These are phyloP conservation scores for Talinum fruticosum DNA, from an alignment of 148 eudicot species.

Conservation along the genomic window DNA sequence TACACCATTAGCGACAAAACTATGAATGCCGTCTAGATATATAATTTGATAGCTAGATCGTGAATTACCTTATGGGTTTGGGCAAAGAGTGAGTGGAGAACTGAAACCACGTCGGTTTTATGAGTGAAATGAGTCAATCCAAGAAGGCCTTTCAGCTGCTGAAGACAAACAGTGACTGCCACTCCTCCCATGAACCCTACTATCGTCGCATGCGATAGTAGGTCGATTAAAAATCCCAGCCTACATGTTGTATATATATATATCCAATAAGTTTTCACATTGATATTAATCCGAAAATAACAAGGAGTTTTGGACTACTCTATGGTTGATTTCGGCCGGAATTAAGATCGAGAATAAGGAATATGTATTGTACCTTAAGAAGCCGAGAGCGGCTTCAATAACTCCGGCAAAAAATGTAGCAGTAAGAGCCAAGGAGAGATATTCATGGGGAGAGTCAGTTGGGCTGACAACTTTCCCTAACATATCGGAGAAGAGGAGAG, in stretches of 20 bases:
- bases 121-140: slow-evolving; percentile 52
- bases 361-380: slow-evolving; percentile 41
- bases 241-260: too few species aligned
- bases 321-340: too few species aligned
- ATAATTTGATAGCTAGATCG: too few species aligned
- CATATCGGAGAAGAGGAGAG: slow-evolving; percentile 44
- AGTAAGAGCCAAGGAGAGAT: slow-evolving; percentile 46
- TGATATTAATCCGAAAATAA: too few species aligned
- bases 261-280: too few species aligned
- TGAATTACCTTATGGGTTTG: slow-evolving; percentile 41
- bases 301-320: too few species aligned
- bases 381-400: slow-evolving; percentile 52
- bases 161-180: slow-evolving; percentile 60
- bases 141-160: slow-evolving; percentile 58
- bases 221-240: slow-evolving; percentile 61
- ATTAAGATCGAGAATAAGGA: too few species aligned
- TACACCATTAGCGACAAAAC: neutral
- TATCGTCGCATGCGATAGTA: slow-evolving; percentile 65
- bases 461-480: slow-evolving; percentile 48
- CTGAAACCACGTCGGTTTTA: slow-evolving; percentile 43
- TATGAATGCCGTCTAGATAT: too few species aligned
- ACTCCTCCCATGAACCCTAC: slow-evolving; percentile 78
- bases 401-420: slow-evolving; percentile 60
- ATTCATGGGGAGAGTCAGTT: slow-evolving; percentile 35
- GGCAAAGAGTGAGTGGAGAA: slow-evolving; percentile 39